phyloP scores from a whole-genome alignment of 805 yeast genomes.

The Lachancea meyersii region DNA sequence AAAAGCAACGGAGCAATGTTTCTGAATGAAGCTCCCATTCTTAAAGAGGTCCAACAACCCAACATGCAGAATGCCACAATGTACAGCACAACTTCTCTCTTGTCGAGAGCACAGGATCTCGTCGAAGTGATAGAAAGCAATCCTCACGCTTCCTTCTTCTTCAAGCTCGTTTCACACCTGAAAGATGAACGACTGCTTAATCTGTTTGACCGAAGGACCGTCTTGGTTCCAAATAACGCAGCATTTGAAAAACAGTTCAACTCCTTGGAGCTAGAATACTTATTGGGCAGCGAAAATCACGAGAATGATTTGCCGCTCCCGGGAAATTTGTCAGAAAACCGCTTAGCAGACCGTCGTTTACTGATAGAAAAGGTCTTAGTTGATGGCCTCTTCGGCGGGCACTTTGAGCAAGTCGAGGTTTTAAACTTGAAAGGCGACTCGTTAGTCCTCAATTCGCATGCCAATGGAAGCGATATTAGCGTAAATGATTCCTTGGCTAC shows the following conservation, averaged over 20 bases:
- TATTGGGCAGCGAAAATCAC: conserved; percentile 15
- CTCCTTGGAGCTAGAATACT: conserved; percentile 42
- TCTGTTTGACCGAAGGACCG: conserved; percentile 35
- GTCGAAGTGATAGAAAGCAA: background rate
- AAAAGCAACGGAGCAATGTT: conserved; percentile 28
- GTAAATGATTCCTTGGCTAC: conserved; percentile 31
- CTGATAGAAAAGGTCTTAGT: conserved; percentile 33
- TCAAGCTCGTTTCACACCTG: background rate
- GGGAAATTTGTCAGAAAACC: background rate
- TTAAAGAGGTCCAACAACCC: conserved; percentile 54
- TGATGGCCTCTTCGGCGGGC: conserved; percentile 43
- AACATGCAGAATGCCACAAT: conserved; percentile 58
- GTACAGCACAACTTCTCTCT: conserved; percentile 50
- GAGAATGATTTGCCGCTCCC: background rate
- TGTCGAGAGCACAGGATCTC: conserved; percentile 32
- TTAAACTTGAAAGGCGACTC: conserved; percentile 27
- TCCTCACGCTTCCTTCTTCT: background rate
- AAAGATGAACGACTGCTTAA: conserved; percentile 1
- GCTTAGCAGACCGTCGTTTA: conserved; percentile 9
- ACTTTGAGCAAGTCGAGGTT: conserved; percentile 16
- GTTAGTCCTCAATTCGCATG: conserved; percentile 18
- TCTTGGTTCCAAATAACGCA: conserved; percentile 43
- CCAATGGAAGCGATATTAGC: conserved; percentile 33
- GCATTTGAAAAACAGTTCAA: conserved; percentile 31
- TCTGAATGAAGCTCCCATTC: conserved; percentile 33